Evolutionary conservation across 73 alveolate species (phyloP).

Genomic region (Tetrahymena thermophila): DNA sequence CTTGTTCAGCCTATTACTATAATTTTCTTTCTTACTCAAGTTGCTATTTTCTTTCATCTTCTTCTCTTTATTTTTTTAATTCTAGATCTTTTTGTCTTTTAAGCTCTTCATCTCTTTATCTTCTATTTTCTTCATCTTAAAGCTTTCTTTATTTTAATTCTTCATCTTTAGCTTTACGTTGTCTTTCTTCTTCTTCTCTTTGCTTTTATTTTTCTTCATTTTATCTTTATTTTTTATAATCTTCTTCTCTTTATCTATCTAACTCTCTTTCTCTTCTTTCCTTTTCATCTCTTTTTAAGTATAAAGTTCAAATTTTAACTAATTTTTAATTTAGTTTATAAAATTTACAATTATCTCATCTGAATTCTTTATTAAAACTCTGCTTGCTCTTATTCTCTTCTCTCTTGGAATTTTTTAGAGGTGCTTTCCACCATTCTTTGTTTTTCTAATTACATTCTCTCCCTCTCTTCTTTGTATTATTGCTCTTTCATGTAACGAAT

Average conservation of each 20-base stretch:
- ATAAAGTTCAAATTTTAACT: background rate
- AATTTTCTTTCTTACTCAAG: background rate
- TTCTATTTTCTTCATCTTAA: background rate
- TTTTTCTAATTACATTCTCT: background rate
- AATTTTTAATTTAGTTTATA: background rate
- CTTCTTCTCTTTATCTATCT: background rate
- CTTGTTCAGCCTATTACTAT: constrained; percentile 30
- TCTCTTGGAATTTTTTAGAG: background rate
- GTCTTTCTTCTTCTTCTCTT: background rate
- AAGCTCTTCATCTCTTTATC: background rate
- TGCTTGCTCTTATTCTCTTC: background rate
- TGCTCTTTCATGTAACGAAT: background rate
- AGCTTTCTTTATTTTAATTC: background rate
- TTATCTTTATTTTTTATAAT: background rate
- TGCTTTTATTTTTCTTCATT: background rate
- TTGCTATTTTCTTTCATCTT: constrained; percentile 18
- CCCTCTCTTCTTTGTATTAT: background rate
- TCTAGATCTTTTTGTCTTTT: background rate
- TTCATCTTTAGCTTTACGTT: background rate
- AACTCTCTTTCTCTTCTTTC: background rate
- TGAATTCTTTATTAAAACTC: background rate
- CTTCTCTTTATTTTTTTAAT: constrained; percentile 17
- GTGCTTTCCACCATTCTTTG: background rate
- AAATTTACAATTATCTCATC: background rate
- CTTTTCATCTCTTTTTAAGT: background rate